phyloP scores from a whole-genome alignment of 352 stramenopile genomes.

The Phytophthora ramorum region DNA sequence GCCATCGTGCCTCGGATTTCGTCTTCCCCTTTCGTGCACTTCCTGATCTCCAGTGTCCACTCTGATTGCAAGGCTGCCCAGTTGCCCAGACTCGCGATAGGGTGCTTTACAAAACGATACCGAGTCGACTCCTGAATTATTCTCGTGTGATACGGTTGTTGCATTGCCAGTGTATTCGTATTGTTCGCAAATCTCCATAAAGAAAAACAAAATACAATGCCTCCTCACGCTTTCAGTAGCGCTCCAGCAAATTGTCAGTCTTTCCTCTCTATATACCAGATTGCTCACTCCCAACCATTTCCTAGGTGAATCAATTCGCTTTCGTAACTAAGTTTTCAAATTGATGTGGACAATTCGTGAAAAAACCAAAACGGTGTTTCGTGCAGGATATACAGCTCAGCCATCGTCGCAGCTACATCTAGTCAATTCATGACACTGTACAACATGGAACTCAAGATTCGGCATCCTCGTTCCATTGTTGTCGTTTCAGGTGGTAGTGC shows the following conservation, averaged over 20 bases:
- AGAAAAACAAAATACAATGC: neutral
- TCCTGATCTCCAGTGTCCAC: neutral
- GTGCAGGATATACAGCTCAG: neutral
- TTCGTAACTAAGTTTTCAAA: neutral
- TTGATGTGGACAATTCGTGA: too few species aligned
- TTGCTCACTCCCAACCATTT: neutral
- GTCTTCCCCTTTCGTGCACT: neutral
- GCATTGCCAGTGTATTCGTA: conserved; percentile 4
- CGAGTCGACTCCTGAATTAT: neutral
- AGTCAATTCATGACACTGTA: conserved; percentile 15
- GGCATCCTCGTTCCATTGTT: neutral
- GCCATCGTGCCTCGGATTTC: neutral
- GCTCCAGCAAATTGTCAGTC: neutral
- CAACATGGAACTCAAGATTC: conserved; percentile 10
- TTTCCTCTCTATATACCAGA: neutral
- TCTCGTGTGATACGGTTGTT: neutral
- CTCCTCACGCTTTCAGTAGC: conserved; percentile 11
- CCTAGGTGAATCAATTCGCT: neutral
- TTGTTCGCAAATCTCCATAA: conserved; percentile 21
- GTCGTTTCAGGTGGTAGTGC: neutral
- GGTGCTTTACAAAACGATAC: neutral
- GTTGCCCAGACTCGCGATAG: neutral
- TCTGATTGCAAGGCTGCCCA: neutral
- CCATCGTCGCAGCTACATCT: conserved; percentile 19
- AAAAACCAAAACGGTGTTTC: conserved; percentile 10